A percentile compares a stretch with the other conserved stretches of the same genome.
Conservation (phyloP, 2,329 filamentous ascomycete genomes). For the Colletotrichum sp. region DNA sequence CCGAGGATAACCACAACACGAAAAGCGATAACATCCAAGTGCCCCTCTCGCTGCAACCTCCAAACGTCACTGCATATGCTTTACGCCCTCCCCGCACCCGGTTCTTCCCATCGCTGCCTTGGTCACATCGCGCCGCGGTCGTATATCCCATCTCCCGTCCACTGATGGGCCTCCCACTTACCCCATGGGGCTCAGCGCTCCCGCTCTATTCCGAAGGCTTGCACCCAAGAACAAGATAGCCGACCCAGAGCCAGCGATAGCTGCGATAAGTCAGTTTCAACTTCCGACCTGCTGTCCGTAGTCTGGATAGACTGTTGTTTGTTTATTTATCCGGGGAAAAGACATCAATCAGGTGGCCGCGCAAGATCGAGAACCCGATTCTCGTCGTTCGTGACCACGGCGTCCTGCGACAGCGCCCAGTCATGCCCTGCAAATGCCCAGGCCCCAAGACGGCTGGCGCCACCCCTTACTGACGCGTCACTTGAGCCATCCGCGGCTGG, state of each 20-base stretch:
- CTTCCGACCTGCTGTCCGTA: not conserved
- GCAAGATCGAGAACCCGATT: not conserved
- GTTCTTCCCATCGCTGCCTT: conserved; percentile 1
- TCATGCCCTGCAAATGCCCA: not conserved
- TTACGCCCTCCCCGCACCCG: not conserved
- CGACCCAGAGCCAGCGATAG: not conserved
- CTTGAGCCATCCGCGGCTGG: not conserved
- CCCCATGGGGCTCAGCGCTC: conserved; percentile 15
- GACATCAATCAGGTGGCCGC: not conserved
- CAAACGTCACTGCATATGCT: not conserved
- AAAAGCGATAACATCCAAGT: not conserved
- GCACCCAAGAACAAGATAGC: not conserved
- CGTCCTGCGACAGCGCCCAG: not conserved
- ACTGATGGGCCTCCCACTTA: conserved; percentile 14
- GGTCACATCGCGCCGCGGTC: not conserved
- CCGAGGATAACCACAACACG: not conserved
- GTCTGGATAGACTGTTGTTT: not conserved
- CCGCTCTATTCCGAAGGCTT: conserved; percentile 16
- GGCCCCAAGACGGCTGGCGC: not conserved
- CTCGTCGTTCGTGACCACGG: not conserved
- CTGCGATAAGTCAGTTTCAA: conserved; percentile 17
- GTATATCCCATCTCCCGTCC: not conserved
- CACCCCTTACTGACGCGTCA: conserved; percentile 2
- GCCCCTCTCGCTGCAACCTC: not conserved
- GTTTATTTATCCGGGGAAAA: not conserved